Evolutionary conservation across 2,329 filamentous ascomycete species (phyloP), one percentile per base, ranked within the genome.

Genomic region (Nemania bipapillata): DNA sequence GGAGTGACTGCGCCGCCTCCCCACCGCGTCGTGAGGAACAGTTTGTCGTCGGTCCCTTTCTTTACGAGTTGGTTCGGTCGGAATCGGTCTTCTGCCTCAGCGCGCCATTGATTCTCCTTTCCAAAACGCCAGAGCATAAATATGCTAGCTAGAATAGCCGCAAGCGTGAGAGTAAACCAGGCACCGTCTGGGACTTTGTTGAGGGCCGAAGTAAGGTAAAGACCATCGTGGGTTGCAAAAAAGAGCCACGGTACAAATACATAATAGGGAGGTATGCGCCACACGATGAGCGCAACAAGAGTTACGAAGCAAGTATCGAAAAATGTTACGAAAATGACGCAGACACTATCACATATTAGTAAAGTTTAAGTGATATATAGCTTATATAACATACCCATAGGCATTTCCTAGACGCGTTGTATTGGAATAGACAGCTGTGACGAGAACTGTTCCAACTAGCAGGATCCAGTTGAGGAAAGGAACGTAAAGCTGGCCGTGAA

Each of bases 121-220:
- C 92, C 92, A 74, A 89, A 94, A 35, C 92, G 87, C 92, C 92
- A 94, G 11, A 94, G 84, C 1, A 93, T 83, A 75, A 94, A 91
- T 50, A 93, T 79, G 50, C 79, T 81, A 0, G 89, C 86, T 1
- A 94, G 84, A 8, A 91, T 80, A 2, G 83, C 81, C 0, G 91
- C 85, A 4, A 94, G 83, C 0, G 88, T 83, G 1, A 94, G 81
- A 0, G 92, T 94, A 75, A 94, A 92, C 92, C 92, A 94, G 1
- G 91, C 92, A 1, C 92, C 92, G 9, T 90, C 84, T 0, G 92
- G 91, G 0, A 94, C 89, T 76, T 94, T 94, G 55, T 84, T 89
- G 0, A 94, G 82, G 0, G 90, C 87, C 0, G 91, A 88, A 0
- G 90, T 91, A 3, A 94, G 83, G 76, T 90, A 94, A 0, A 90